These are phyloP conservation scores for Trypanosoma mega DNA, from an alignment of 208 protist genomes.

Conservation along the genomic window DNA sequence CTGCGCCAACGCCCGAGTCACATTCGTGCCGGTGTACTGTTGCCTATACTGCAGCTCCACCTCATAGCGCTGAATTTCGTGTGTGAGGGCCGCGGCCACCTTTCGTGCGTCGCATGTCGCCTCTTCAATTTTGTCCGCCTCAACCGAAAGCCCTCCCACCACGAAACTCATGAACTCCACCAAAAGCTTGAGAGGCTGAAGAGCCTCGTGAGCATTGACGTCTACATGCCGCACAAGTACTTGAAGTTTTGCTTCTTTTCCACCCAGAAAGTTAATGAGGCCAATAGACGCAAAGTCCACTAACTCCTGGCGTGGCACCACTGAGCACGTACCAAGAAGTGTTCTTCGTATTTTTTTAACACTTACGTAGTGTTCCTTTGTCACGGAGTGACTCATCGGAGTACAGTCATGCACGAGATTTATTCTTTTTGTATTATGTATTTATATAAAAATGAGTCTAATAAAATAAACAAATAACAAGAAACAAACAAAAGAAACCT, in stretches of 20 bases:
- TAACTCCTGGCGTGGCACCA: slow-evolving; percentile 6
- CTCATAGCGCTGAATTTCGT: slow-evolving; percentile 23
- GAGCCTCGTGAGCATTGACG: slow-evolving; percentile 17
- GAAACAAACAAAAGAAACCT: slow-evolving; percentile 1
- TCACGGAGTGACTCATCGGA: slow-evolving; percentile 9
- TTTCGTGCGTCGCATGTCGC: slow-evolving; percentile 10
- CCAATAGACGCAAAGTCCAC: slow-evolving; percentile 14
- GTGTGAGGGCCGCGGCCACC: slow-evolving; percentile 9
- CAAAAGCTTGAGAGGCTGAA: slow-evolving; percentile 19
- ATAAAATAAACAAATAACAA: neutral
- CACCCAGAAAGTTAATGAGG: slow-evolving; percentile 24
- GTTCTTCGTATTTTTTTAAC: slow-evolving; percentile 13
- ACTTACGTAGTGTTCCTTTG: slow-evolving; percentile 20
- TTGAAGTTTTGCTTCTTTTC: slow-evolving; percentile 20
- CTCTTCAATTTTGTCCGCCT: slow-evolving; percentile 27
- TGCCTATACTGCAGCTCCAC: slow-evolving; percentile 21
- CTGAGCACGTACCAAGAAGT: slow-evolving; percentile 12
- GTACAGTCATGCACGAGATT: neutral
- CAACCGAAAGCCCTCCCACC: slow-evolving; percentile 18
- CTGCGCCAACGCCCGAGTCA: slow-evolving; percentile 20
- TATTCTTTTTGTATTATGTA: too few relatives aligned
- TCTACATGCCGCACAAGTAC: slow-evolving; percentile 13
- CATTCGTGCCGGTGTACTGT: slow-evolving; percentile 23
- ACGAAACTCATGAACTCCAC: slow-evolving; percentile 30
- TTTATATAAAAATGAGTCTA: neutral